Percentiles rank a stretch among this genome's conserved stretches.
phyloP scores from a whole-genome alignment of 257 asterid species.

The Ajuga chamaepitys region DNA sequence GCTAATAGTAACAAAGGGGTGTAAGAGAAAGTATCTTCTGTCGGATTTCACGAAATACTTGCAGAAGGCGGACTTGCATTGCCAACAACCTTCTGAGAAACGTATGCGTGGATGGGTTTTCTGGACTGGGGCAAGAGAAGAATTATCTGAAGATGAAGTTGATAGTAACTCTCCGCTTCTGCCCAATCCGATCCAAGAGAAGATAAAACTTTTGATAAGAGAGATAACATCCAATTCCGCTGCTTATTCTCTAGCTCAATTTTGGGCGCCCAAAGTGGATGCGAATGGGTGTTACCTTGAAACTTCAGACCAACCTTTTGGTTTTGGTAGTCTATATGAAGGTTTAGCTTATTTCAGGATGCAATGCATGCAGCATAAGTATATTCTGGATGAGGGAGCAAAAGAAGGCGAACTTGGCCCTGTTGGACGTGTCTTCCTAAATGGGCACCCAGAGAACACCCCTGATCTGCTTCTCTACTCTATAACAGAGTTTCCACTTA shows the following conservation, averaged over 20 bases:
- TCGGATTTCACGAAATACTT: too few relatives aligned
- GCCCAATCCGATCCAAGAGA: not conserved
- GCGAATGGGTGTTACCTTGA: not conserved
- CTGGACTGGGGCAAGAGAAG: not conserved
- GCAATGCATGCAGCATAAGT: not conserved
- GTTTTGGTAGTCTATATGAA: not conserved
- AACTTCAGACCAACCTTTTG: not conserved
- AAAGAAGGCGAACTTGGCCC: too few relatives aligned
- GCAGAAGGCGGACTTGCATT: not conserved
- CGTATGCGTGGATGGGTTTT: not conserved
- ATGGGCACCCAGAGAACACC: not conserved
- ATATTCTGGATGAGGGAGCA: constrained; percentile 1
- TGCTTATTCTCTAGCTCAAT: not conserved
- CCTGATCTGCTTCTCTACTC: constrained; percentile 3
- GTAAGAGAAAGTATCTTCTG: not conserved
- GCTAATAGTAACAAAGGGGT: not conserved
- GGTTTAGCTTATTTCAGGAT: constrained; percentile 6
- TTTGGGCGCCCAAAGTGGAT: not conserved
- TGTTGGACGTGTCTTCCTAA: constrained; percentile 1
- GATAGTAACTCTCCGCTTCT: not conserved
- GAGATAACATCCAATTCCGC: not conserved
- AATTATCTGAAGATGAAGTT: not conserved
- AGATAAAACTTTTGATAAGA: not conserved
- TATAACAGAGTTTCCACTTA: constrained; percentile 2
- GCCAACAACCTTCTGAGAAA: not conserved